Conservation (phyloP, 1,139 yeast genomes). For the Starmera stellimalicola region DNA sequence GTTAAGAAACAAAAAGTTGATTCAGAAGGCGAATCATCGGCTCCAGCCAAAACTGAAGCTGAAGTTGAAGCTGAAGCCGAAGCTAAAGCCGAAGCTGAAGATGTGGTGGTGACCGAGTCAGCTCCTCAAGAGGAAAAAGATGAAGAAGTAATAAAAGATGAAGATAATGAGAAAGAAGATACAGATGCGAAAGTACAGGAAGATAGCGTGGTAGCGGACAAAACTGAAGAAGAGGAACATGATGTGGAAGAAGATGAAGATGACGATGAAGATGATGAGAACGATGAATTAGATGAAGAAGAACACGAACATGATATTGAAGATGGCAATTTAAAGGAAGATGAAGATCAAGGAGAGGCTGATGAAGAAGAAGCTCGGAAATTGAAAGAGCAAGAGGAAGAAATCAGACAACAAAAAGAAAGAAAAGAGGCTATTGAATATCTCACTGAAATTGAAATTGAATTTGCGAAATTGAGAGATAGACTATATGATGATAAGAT, state of each 20-base stretch:
- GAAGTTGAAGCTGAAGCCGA: not conserved
- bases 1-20: too few relatives aligned
- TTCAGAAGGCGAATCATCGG: too few relatives aligned
- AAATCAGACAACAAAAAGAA: slow-evolving; percentile 36
- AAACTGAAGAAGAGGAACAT: slow-evolving; percentile 10
- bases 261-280: slow-evolving; percentile 5
- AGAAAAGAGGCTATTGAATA: slow-evolving; percentile 56
- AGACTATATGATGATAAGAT: slow-evolving; percentile 66
- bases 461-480: slow-evolving; percentile 81
- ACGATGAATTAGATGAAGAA: not conserved
- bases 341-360: slow-evolving; percentile 20
- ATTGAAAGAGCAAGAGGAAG: slow-evolving; percentile 32
- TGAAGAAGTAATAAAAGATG: slow-evolving; percentile 6
- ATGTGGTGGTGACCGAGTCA: too few relatives aligned
- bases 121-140: too few relatives aligned
- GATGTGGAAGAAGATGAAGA: slow-evolving; percentile 12
- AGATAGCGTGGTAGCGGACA: slow-evolving; percentile 8
- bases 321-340: slow-evolving; percentile 17
- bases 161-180: slow-evolving; percentile 2
- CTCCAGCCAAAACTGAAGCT: not conserved
- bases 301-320: slow-evolving; percentile 6
- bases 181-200: not conserved
- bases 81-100: not conserved
- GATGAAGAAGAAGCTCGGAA: slow-evolving; percentile 24
- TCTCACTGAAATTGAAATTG: slow-evolving; percentile 70